Evolutionary conservation across 192 early-diverging fungal genomes (phyloP), one percentile per base, ranked within the genome.

Genomic region (Linnemannia zychae): DNA sequence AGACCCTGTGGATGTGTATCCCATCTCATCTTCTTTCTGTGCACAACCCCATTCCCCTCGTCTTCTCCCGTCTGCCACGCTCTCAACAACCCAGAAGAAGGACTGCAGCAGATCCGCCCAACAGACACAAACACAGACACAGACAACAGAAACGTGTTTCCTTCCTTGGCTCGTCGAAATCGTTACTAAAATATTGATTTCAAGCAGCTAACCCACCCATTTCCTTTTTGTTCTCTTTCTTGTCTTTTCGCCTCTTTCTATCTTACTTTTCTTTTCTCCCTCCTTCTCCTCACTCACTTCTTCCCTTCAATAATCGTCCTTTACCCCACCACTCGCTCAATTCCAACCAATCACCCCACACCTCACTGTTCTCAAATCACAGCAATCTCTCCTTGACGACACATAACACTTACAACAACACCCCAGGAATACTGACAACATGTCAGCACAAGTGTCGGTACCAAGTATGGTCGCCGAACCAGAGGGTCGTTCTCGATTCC

Each of bases 71-170:
- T 71, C 75, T 33, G 74, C 57, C 60, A 76, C 60, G 63, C 63
- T 76, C 37, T 49, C 65, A 47, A 34, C 33, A 46, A 57, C 7
- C 66, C 57, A 60, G 28, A 12, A 18, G 17, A 13, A 65, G 33
- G 60, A 65, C 2, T 3, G 7, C 28, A 31, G 20, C 67, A 40
- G 67, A 68, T 40, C 36, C 36, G n/a, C n/a, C n/a, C n/a, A 67
- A 67, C 66, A 37, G 66, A 66, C 63, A 66, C 13, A 66, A 24
- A 57, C 52, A 57, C 24, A 63, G 52, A 57, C 52, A 63, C 57
- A 63, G 28, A 63, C 28, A 57, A 7, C n/a, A 63, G 24, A 63
- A 63, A 63, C 57, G 57, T 63, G 57, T 28, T 38, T 38, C 67
- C 67, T 68, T 68, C 67, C 67, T 68, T 40, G 33, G 33, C 36